Evolutionary conservation across 2,329 filamentous ascomycete genomes (phyloP).

Genomic region (Phyllosticta citriasiana): DNA sequence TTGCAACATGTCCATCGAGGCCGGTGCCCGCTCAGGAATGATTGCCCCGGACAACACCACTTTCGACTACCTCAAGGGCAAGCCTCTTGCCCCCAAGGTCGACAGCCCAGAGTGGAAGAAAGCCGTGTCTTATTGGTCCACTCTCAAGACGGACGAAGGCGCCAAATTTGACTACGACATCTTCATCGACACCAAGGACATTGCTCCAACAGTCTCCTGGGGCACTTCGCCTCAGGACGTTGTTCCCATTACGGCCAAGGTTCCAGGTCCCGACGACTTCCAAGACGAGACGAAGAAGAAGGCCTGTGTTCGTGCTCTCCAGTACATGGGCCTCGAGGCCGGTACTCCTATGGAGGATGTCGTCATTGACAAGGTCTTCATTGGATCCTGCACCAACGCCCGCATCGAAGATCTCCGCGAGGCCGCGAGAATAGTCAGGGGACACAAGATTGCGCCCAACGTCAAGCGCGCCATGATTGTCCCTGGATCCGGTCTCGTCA

Average conservation of each 20-base stretch:
- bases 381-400: slow-evolving; percentile 95
- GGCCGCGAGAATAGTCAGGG: slow-evolving; percentile 76
- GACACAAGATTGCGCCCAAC: slow-evolving; percentile 76
- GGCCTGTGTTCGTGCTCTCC: slow-evolving; percentile 68
- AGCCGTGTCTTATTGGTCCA: slow-evolving; percentile 80
- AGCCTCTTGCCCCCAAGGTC: slow-evolving; percentile 75
- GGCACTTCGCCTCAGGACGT: slow-evolving; percentile 95
- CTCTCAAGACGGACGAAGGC: slow-evolving; percentile 72
- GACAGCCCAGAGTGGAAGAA: slow-evolving; percentile 84
- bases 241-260: slow-evolving; percentile 82
- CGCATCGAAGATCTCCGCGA: slow-evolving; percentile 90
- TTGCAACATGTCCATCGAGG: slow-evolving; percentile 99
- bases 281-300: slow-evolving; percentile 68
- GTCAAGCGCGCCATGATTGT: slow-evolving; percentile 95
- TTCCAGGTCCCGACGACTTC: slow-evolving; percentile 85
- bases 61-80: slow-evolving; percentile 89
- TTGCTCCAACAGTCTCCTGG: slow-evolving; percentile 89
- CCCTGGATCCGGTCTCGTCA: slow-evolving; percentile 88
- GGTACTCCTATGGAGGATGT: slow-evolving; percentile 92
- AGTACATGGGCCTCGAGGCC: slow-evolving; percentile 90
- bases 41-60: slow-evolving; percentile 90
- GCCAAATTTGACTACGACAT: slow-evolving; percentile 87
- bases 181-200: slow-evolving; percentile 84
- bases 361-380: slow-evolving; percentile 88
- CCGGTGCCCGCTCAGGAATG: slow-evolving; percentile 90